These are phyloP conservation scores for Gossypium arboreum DNA, from an alignment of 345 rosid genomes.

Conservation along the genomic window DNA sequence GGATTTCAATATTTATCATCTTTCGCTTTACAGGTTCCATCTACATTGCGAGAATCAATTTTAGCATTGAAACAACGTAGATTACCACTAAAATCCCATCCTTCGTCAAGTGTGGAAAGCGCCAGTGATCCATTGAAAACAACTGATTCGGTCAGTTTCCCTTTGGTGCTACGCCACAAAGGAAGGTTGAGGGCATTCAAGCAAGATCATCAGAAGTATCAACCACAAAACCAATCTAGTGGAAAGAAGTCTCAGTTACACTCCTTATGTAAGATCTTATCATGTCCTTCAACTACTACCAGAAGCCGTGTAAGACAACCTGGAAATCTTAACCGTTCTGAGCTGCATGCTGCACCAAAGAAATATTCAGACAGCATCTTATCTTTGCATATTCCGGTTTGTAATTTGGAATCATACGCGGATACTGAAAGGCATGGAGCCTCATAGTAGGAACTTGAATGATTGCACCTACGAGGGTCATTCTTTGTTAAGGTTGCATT, in stretches of 20 bases:
- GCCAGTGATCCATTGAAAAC: conserved; percentile 12
- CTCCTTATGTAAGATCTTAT: conserved; percentile 38
- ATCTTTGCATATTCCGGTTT: conserved; percentile 44
- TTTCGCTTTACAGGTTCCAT: conserved; percentile 52
- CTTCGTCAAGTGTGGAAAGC: conserved; percentile 20
- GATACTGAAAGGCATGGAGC: conserved; percentile 22
- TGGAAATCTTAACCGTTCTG: conserved; percentile 15
- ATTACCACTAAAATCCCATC: conserved; percentile 26
- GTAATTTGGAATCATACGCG: conserved; percentile 25
- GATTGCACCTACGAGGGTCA: conserved; percentile 11
- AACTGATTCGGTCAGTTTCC: conserved; percentile 37
- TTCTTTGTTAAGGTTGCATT: conserved; percentile 20
- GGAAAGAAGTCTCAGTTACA: conserved; percentile 34
- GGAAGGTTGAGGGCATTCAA: conserved; percentile 41
- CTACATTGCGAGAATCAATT: conserved; percentile 44
- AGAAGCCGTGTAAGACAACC: conserved; percentile 22
- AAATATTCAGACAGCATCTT: conserved; percentile 44
- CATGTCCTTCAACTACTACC: conserved; percentile 12
- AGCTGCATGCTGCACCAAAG: conserved; percentile 40
- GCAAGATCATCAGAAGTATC: conserved; percentile 26
- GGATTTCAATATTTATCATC: background rate
- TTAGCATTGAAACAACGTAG: conserved; percentile 44
- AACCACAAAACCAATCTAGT: background rate
- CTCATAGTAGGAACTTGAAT: conserved; percentile 15
- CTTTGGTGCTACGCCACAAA: conserved; percentile 19